Base-by-base conservation (phyloP, 2,329 filamentous ascomycete species). In the Talaromyces albobiverticillius region DNA sequence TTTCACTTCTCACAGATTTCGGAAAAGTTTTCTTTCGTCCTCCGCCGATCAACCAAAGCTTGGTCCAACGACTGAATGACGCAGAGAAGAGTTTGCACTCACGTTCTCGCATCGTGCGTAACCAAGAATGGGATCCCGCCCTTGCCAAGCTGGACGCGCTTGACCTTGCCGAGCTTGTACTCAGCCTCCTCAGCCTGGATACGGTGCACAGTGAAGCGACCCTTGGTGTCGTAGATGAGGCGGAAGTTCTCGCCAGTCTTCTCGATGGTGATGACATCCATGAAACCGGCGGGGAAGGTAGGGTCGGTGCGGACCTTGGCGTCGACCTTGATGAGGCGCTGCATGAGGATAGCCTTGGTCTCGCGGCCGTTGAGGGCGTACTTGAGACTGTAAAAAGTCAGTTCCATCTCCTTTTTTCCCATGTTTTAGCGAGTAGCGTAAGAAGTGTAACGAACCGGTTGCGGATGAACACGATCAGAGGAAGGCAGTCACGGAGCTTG, bases 21-120 rank as follows among this genome's bases (percentile, higher is more conserved):
- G 5, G 10, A 29, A 29, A 47, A 38, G 23, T 48, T 53, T 56
- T 59, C 53, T 52, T 54, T 64, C 63, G 66, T 72, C 69, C 67
- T 71, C 69, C 67, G 67, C 67, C 67, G 71, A 73, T 82, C 79
- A 79, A 81, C 91, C 91, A 95, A 94, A 96, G 84, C 89, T 94
- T 95, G 90, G 90, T 93, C 90, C 93, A 96, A 96, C 93, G 93
- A 87, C 93, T 96, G 93, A 96, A 92, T 94, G 92, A 96, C 90
- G 88, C 89, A 82, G 85, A 82, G 85, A 81, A 88, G 67, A 67
- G 70, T 60, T 63, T 65, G 64, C 88, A 97, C 93, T 96, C 84
- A 99, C 93, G 94, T 99, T 91, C 94, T 89, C 82, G 94, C 94
- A 94, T 99, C 94, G 90, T 99, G 94, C 92, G 94, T 99, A 90